A percentile compares a stretch with the other conserved stretches of the same genome.
Conservation (phyloP, 192 early-diverging fungal genomes). For the Coemansia sp. region DNA sequence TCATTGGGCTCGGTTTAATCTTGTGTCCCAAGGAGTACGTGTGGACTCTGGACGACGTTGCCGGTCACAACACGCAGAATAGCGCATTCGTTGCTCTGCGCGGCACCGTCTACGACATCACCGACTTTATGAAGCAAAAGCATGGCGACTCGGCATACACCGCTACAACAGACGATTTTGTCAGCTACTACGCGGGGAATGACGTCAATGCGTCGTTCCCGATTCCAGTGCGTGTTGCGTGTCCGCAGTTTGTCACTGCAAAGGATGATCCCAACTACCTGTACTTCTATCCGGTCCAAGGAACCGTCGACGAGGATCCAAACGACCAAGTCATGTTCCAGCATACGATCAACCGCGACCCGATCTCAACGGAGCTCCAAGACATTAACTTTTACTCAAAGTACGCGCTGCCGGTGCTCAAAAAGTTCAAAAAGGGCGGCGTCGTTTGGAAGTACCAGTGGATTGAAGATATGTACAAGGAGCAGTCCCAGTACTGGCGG, state of each 20-base stretch:
- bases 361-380: conserved; percentile 27
- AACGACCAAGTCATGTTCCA: conserved; percentile 9
- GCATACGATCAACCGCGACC: conserved; percentile 16
- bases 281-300: conserved; percentile 18
- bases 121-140: conserved; percentile 60
- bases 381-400: conserved; percentile 30
- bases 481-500: conserved; percentile 57
- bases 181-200: conserved; percentile 37
- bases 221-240: conserved; percentile 57
- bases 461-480: conserved; percentile 55
- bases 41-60: conserved; percentile 55
- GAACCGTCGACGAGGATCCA: conserved; percentile 8
- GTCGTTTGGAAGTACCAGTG: conserved; percentile 59
- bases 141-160: conserved; percentile 55
- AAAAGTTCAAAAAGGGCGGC: conserved; percentile 59
- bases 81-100: conserved; percentile 61
- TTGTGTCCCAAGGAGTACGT: conserved; percentile 73
- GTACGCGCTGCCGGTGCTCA: conserved; percentile 17
- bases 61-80: conserved; percentile 58
- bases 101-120: conserved; percentile 70
- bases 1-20: conserved; percentile 76
- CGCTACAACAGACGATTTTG: conserved; percentile 37
- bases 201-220: conserved; percentile 63
- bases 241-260: conserved; percentile 48
- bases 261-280: conserved; percentile 32